phyloP scores from a whole-genome alignment of 768 basidiomycete genomes.

The Chiua virens region DNA sequence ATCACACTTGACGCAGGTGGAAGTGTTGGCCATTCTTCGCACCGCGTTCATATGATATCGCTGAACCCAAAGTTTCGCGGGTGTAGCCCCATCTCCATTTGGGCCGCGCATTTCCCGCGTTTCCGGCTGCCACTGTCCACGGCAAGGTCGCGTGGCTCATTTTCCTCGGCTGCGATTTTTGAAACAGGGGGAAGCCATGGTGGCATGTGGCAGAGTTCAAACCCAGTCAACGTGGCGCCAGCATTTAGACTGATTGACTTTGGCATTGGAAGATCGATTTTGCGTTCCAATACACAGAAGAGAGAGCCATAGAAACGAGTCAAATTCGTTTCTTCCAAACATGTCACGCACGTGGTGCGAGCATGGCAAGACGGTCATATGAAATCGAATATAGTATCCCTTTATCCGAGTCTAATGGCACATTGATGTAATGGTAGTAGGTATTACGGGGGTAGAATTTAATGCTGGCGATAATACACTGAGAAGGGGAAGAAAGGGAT shows the following conservation, averaged over 20 bases:
- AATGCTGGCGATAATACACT: constrained; percentile 23
- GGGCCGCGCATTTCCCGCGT: not conserved
- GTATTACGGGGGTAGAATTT: constrained; percentile 19
- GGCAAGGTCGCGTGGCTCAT: constrained; percentile 19
- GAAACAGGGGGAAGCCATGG: constrained; percentile 24
- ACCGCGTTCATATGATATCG: not conserved
- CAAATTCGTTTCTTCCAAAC: constrained; percentile 17
- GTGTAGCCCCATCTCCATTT: constrained; percentile 10
- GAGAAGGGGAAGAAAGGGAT: constrained; percentile 2
- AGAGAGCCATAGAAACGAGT: constrained; percentile 18
- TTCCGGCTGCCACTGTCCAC: constrained; percentile 10
- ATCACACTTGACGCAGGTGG: not conserved
- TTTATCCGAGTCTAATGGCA: constrained; percentile 16
- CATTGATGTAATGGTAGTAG: constrained; percentile 19
- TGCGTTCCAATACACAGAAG: not conserved
- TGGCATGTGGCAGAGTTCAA: constrained; percentile 9
- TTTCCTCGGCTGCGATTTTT: constrained; percentile 3
- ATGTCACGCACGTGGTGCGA: constrained; percentile 8
- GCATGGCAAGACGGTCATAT: constrained; percentile 2
- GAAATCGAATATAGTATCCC: constrained; percentile 14
- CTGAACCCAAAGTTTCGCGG: constrained; percentile 25
- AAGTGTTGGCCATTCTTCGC: not conserved
- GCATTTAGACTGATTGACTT: constrained; percentile 27
- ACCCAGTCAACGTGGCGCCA: constrained; percentile 19
- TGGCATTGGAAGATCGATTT: constrained; percentile 13